Base-by-base conservation (phyloP, 495 filamentous ascomycete species). In the Hypoxylon rickii region DNA sequence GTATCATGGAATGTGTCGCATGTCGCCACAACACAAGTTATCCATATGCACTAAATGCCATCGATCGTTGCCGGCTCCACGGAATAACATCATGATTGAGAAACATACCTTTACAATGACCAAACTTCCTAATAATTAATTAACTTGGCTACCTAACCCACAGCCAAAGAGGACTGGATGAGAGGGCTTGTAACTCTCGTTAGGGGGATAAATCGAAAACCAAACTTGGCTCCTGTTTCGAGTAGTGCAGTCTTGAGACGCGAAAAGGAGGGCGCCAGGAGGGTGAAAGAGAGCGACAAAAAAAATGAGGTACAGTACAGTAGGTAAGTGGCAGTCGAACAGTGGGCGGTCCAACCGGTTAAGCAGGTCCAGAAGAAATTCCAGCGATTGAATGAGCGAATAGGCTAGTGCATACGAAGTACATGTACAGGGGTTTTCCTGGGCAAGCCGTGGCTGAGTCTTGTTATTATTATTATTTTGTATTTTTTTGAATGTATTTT, bases 1-100 rank as follows among this genome's bases (percentile, higher is more conserved):
- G 47, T 63, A 63, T 63, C 59, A 54, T 58, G 59, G 54, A 63
- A 63, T 63, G 59, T 58, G 49, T 53, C 59, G 59, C 59, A 63
- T 29, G 49, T 58, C 44, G 48, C 59, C 53, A 57, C 53, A 54
- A 20, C 29, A 58, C 12, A 51, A 37, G 37, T 44, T 44, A 42
- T 43, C 41, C 49, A 57, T 53, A 39, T 46, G 43, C 55, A 51
- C 19, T 51, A 52, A 47, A 45, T 18, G 45, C 33, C 24, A 43
- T 38, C 43, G 22, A 19, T n/a, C 26, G 36, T n/a, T 54, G 33
- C 20, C 31, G 21, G 10, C 19, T 10, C 19, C 15, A 16, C 45
- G 34, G 39, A 47, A 41, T 39, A 40, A 39, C 19, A 53, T 21
- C 32, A 44, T 21, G 18, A 63, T 43, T 56, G 42, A 40, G 13